Conservation (phyloP, 2,329 filamentous ascomycete genomes). For the Didymella exigua region DNA sequence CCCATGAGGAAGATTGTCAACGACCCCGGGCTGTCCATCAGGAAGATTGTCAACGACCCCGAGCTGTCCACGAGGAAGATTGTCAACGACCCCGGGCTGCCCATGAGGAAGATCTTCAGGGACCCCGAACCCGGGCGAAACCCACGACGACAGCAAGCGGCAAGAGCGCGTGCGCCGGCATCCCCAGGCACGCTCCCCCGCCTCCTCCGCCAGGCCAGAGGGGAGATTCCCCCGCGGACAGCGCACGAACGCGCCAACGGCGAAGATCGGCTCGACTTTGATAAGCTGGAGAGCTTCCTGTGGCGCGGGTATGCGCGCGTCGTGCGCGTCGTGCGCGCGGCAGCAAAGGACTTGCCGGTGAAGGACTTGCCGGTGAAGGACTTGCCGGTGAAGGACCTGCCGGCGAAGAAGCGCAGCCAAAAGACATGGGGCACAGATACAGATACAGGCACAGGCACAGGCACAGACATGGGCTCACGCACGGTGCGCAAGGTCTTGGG, state of each 20-base stretch:
- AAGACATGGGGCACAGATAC: not conserved
- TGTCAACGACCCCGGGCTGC: too few relatives aligned
- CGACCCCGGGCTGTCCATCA: too few relatives aligned
- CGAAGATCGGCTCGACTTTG: not conserved
- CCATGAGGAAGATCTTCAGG: too few relatives aligned
- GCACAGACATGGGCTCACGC: too few relatives aligned
- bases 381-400: not conserved
- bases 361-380: not conserved
- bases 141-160: not conserved
- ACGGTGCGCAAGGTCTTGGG: too few relatives aligned
- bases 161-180: too few relatives aligned
- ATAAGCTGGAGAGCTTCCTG: not conserved
- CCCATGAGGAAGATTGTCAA: too few relatives aligned
- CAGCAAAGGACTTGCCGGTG: not conserved
- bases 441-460: too few relatives aligned
- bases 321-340: not conserved
- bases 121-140: not conserved
- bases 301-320: not conserved
- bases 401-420: not conserved
- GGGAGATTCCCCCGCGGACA: not conserved
- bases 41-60: too few relatives aligned
- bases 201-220: not conserved
- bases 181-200: not conserved
- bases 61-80: too few relatives aligned
- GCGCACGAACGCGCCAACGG: not conserved